Base-by-base conservation (phyloP, 129 eudicot species). In the Mikania micrantha region DNA sequence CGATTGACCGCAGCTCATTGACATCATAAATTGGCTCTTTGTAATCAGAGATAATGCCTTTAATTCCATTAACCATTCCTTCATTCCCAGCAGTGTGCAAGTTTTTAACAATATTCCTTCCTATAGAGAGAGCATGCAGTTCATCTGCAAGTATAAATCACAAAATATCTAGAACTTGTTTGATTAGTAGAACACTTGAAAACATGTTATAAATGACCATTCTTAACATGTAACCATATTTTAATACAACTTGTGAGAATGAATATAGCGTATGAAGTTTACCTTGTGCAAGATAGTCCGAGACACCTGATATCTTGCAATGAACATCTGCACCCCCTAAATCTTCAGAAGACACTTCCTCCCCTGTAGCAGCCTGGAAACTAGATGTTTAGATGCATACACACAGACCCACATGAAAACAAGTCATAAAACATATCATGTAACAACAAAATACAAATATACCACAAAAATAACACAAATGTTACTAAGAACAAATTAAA, bases 251-350 rank as follows among this genome's bases (percentile, higher is more conserved):
- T 4, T 56, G 62, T 56, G 62, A 27, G 7, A 27, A 56, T 27
- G 62, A 56, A 34, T 13, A 35, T 10, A 68, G 66, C 28, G 15
- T n/a, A 19, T n/a, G 41, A 4, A 19, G 34, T 64, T 60, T 84
- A 89, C 98, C 98, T 82, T 88, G 90, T 39, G 96, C 98, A 67
- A 88, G 83, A 60, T 88, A 79, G 74, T 93, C 98, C 64, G 98
- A 83, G 75, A 93, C 98, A 39, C 98, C 98, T 21, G 98, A 93
- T 78, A 84, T 75, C 80, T 83, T 93, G 70, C 98, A 93, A 75
- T 93, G 98, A 47, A 93, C 86, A 66, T 82, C 60, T 67, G 98
- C 98, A 79, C 98, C 98, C 15, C 98, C 98, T 74, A 93, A 71
- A 75, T 93, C 98, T 80, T 93, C 98, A 15, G 98, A 80, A 66